Conservation (phyloP, 495 filamentous ascomycete genomes). For the Evansstolkia leycettana region DNA sequence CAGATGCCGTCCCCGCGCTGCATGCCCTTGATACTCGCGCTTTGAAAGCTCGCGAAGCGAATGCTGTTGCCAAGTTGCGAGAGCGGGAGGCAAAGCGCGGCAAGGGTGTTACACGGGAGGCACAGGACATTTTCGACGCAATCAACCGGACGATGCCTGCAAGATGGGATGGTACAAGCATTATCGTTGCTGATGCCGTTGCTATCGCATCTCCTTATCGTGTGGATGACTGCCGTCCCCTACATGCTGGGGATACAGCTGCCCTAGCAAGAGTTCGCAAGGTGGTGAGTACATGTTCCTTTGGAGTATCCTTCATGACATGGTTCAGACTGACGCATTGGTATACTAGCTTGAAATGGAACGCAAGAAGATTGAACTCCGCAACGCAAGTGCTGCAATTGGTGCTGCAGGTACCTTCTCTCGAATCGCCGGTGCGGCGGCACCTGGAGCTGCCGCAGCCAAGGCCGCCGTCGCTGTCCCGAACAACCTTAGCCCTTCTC, state of each 20-base stretch:
- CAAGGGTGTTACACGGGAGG: constrained; percentile 51
- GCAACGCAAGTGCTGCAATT: constrained; percentile 31
- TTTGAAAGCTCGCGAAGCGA: constrained; percentile 40
- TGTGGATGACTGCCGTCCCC: constrained; percentile 42
- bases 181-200: constrained; percentile 55
- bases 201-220: constrained; percentile 49
- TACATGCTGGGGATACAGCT: constrained; percentile 34
- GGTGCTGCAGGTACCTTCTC: constrained; percentile 24
- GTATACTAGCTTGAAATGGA: constrained; percentile 34
- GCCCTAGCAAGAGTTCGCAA: constrained; percentile 48
- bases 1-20: constrained; percentile 27
- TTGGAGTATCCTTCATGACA: background rate
- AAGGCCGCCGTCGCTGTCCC: constrained; percentile 4
- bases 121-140: constrained; percentile 58
- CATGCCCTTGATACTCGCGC: constrained; percentile 39
- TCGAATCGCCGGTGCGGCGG: constrained; percentile 9
- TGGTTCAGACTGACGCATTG: constrained; percentile 1
- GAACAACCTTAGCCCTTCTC: constrained; percentile 6
- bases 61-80: constrained; percentile 38
- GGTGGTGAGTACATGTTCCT: constrained; percentile 38
- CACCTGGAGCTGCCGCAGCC: background rate
- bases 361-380: constrained; percentile 37
- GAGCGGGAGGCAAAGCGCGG: constrained; percentile 43
- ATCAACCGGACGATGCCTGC: constrained; percentile 51
- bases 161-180: constrained; percentile 48